These are phyloP conservation scores for Pulveroboletus sp. DNA, from an alignment of 768 basidiomycete species.

Conservation along the genomic window DNA sequence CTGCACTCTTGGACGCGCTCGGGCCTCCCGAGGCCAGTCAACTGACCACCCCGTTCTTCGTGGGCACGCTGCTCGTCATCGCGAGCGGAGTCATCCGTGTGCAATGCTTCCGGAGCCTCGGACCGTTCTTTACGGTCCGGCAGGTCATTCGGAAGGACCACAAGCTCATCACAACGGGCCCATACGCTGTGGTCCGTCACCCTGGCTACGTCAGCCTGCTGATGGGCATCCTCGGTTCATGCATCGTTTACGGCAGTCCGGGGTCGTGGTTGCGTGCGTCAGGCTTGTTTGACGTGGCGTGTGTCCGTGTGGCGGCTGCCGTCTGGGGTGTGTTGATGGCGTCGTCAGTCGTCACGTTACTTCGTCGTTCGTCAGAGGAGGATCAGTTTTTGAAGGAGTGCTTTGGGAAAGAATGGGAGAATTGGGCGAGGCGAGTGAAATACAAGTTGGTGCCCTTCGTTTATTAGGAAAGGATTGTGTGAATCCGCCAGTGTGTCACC, in stretches of 20 bases:
- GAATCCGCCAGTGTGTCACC: too few relatives aligned
- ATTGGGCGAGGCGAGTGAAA: slow-evolving; percentile 15
- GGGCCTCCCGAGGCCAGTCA: slow-evolving; percentile 4
- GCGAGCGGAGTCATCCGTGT: slow-evolving; percentile 5
- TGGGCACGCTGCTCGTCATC: slow-evolving; percentile 6
- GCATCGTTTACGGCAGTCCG: not conserved
- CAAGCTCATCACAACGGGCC: slow-evolving; percentile 25
- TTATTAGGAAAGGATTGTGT: not conserved
- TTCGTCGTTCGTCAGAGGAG: slow-evolving; percentile 21
- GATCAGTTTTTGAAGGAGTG: slow-evolving; percentile 13
- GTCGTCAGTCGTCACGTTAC: not conserved
- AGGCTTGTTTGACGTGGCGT: not conserved
- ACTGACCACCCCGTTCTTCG: not conserved
- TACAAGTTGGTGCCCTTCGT: slow-evolving; percentile 8
- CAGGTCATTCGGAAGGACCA: slow-evolving; percentile 19
- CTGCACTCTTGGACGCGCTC: not conserved
- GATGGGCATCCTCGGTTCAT: not conserved
- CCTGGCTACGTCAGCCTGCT: slow-evolving; percentile 21
- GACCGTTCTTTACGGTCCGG: slow-evolving; percentile 18
- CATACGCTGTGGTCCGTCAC: slow-evolving; percentile 28
- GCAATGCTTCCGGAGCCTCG: slow-evolving; percentile 17
- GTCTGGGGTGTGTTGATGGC: not conserved
- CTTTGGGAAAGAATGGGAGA: slow-evolving; percentile 21
- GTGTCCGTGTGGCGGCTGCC: not conserved
- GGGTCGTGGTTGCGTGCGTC: slow-evolving; percentile 6